phyloP scores from a whole-genome alignment of 75 land plant species.

The Pinus tabuliformis region DNA sequence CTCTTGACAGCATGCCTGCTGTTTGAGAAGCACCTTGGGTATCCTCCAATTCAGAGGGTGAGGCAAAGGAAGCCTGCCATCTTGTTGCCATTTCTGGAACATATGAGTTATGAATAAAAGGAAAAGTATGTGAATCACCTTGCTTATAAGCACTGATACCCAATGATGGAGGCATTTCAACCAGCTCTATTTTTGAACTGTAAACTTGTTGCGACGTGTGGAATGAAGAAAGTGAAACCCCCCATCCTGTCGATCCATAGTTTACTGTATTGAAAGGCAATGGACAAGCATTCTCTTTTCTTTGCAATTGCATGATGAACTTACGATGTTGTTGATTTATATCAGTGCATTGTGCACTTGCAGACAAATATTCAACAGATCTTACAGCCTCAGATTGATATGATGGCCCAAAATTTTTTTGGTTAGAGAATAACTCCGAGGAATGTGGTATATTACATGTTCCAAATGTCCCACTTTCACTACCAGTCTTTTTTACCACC shows the following conservation, averaged over 20 bases:
- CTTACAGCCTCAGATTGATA: neutral
- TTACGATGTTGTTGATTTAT: slow-evolving; percentile 3
- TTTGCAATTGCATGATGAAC: neutral
- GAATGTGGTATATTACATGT: neutral
- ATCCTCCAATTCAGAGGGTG: neutral
- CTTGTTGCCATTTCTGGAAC: slow-evolving; percentile 2
- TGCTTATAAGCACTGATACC: neutral
- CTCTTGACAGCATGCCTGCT: neutral
- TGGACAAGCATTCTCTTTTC: neutral
- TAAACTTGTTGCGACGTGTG: neutral
- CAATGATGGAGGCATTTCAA: slow-evolving; percentile 7
- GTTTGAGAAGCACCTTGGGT: neutral
- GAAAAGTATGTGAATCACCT: slow-evolving; percentile 7
- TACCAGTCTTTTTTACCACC: slow-evolving; percentile 3
- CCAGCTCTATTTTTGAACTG: neutral
- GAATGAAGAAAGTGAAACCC: slow-evolving; percentile 6
- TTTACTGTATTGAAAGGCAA: neutral
- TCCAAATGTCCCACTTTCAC: slow-evolving; percentile 1
- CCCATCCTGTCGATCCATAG: slow-evolving; percentile 9
- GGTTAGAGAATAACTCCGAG: neutral
- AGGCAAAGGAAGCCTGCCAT: slow-evolving; percentile 5
- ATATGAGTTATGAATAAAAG: slow-evolving; percentile 4
- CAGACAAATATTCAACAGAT: neutral
- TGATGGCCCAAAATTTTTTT: neutral
- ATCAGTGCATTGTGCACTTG: slow-evolving; percentile 4